These are phyloP conservation scores for Cystobasidium pallidum DNA, from an alignment of 1,284 basidiomycete genomes.

Conservation along the genomic window DNA sequence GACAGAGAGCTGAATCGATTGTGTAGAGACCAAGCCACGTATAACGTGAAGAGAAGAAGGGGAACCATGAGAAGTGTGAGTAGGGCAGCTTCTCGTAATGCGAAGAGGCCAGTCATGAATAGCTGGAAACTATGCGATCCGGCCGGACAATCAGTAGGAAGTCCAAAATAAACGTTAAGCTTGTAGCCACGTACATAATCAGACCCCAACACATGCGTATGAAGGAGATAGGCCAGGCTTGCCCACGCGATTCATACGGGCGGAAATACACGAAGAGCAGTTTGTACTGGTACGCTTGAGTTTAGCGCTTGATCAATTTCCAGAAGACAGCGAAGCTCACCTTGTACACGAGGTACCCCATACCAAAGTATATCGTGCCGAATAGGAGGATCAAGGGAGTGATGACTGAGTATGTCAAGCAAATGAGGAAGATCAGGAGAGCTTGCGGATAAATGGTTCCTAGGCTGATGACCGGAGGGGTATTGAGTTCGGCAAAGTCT, in stretches of 20 bases:
- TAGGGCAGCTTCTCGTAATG: conserved; percentile 73
- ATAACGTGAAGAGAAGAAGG: conserved; percentile 71
- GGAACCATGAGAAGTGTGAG: conserved; percentile 77
- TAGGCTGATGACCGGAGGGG: conserved; percentile 94
- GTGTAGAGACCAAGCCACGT: conserved; percentile 79
- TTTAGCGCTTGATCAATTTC: neutral
- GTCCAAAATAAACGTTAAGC: neutral
- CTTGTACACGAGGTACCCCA: conserved; percentile 90
- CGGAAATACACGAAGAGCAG: conserved; percentile 53
- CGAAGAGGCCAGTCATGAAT: conserved; percentile 94
- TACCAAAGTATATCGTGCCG: conserved; percentile 90
- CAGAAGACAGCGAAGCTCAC: conserved; percentile 77
- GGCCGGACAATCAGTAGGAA: neutral
- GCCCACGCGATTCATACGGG: conserved; percentile 87
- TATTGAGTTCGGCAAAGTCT: conserved; percentile 96
- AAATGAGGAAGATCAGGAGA: conserved; percentile 92
- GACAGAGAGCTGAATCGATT: conserved; percentile 74
- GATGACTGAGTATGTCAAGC: conserved; percentile 90
- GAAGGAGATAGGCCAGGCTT: conserved; percentile 76
- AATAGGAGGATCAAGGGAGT: conserved; percentile 93
- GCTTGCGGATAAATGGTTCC: conserved; percentile 65
- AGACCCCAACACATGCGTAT: conserved; percentile 55
- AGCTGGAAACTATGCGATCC: conserved; percentile 73
- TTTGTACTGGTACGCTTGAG: conserved; percentile 44
- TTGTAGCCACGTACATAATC: conserved; percentile 38